These are phyloP conservation scores for Lonicera japonica DNA, from an alignment of 129 eudicot species.

Conservation along the genomic window DNA sequence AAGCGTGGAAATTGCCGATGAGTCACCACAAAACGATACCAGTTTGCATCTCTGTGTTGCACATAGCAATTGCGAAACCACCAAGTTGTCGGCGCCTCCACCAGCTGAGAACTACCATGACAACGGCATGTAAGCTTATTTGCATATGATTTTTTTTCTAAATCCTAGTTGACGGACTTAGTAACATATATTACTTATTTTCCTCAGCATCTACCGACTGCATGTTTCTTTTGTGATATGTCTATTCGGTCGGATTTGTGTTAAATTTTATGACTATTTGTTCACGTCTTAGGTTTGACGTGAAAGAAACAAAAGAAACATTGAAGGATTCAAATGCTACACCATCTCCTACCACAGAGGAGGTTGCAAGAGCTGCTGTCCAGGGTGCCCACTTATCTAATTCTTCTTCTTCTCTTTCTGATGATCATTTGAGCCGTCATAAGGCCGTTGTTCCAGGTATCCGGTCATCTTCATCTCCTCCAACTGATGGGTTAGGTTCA, in stretches of 20 bases:
- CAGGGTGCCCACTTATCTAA: constrained; percentile 22
- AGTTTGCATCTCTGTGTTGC: constrained; percentile 14
- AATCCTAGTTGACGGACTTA: not conserved
- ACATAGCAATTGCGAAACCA: constrained; percentile 23
- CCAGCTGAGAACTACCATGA: constrained; percentile 23
- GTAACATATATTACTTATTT: not conserved
- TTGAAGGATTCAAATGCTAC: constrained; percentile 27
- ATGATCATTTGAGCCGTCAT: constrained; percentile 30
- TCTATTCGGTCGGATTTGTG: not conserved
- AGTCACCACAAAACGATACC: constrained; percentile 18
- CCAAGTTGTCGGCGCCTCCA: constrained; percentile 20
- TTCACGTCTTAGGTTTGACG: constrained; percentile 35
- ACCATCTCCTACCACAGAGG: constrained; percentile 22
- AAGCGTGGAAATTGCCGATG: constrained; percentile 21
- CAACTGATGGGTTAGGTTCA: constrained; percentile 45
- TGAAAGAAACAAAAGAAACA: constrained; percentile 29
- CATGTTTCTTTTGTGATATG: not conserved
- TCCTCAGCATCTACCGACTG: not conserved
- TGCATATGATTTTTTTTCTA: not conserved
- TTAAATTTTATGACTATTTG: constrained; percentile 5
- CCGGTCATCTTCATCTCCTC: constrained; percentile 50
- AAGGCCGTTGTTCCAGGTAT: constrained; percentile 42
- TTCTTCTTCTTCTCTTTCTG: constrained; percentile 35
- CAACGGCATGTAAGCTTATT: constrained; percentile 42
- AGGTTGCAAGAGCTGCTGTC: constrained; percentile 18